Conservation (phyloP, 2,329 filamentous ascomycete genomes). For the Botrytis fabae region DNA sequence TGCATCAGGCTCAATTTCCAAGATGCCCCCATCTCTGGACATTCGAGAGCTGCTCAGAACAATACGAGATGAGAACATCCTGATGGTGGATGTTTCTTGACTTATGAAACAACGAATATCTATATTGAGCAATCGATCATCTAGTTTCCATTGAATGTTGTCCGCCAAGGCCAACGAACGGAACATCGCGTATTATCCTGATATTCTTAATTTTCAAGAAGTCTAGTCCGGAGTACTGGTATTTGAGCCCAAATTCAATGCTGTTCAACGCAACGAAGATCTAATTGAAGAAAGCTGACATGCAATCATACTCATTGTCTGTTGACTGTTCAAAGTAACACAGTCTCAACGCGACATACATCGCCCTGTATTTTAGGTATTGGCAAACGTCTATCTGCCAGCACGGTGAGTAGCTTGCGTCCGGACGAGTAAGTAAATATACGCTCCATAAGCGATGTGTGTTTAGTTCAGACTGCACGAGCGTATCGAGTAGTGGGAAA, state of each 20-base stretch:
- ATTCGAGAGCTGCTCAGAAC: neutral
- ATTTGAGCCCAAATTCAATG: neutral
- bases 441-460: neutral
- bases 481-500: neutral
- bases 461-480: neutral
- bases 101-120: neutral
- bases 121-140: neutral
- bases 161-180: neutral
- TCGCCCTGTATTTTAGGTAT: neutral
- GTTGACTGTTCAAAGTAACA: neutral
- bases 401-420: neutral
- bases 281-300: neutral
- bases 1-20: slow-evolving; percentile 3
- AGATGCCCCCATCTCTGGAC: neutral
- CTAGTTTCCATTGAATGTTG: neutral
- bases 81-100: neutral
- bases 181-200: neutral
- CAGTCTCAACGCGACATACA: neutral
- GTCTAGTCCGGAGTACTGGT: neutral
- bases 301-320: neutral
- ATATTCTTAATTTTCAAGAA: neutral
- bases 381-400: neutral
- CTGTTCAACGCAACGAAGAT: neutral
- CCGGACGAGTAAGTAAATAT: neutral
- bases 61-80: slow-evolving; percentile 1